Evolutionary conservation across 2,329 filamentous ascomycete genomes (phyloP).

Genomic region (Aspergillus thermomutatus): DNA sequence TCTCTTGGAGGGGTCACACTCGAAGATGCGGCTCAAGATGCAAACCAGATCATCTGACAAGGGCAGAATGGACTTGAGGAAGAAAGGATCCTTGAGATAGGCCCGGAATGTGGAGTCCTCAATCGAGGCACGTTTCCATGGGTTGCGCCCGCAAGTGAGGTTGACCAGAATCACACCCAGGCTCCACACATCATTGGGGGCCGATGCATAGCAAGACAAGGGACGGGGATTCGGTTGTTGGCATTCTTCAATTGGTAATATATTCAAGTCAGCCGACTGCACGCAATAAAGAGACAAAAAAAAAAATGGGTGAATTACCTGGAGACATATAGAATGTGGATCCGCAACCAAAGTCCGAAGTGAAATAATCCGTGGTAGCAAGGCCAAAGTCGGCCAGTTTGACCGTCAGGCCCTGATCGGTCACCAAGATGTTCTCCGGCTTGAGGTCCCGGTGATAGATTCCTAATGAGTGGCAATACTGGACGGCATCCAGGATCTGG

Average conservation of each 20-base stretch:
- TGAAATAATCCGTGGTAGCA: conserved; percentile 77
- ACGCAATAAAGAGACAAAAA: conserved; percentile 1
- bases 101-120: conserved; percentile 95
- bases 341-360: conserved; percentile 94
- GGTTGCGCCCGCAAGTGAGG: conserved; percentile 94
- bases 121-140: conserved; percentile 92
- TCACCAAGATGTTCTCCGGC: conserved; percentile 95
- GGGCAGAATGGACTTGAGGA: conserved; percentile 88
- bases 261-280: conserved; percentile 9
- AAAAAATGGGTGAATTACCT: conserved; percentile 60
- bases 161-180: conserved; percentile 98
- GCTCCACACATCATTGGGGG: conserved; percentile 96
- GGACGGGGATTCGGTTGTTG: conserved; percentile 70
- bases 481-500: conserved; percentile 93
- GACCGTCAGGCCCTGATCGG: conserved; percentile 80
- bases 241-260: conserved; percentile 65
- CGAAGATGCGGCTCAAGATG: conserved; percentile 84
- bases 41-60: conserved; percentile 84
- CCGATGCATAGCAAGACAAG: conserved; percentile 78
- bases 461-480: conserved; percentile 86
- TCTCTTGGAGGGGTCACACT: conserved; percentile 75
- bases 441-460: conserved; percentile 98
- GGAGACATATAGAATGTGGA: conserved; percentile 99
- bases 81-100: conserved; percentile 78
- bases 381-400: conserved; percentile 98